These are phyloP conservation scores for Globisporangium iwayamae DNA, from an alignment of 352 stramenopile species.

Conservation along the genomic window DNA sequence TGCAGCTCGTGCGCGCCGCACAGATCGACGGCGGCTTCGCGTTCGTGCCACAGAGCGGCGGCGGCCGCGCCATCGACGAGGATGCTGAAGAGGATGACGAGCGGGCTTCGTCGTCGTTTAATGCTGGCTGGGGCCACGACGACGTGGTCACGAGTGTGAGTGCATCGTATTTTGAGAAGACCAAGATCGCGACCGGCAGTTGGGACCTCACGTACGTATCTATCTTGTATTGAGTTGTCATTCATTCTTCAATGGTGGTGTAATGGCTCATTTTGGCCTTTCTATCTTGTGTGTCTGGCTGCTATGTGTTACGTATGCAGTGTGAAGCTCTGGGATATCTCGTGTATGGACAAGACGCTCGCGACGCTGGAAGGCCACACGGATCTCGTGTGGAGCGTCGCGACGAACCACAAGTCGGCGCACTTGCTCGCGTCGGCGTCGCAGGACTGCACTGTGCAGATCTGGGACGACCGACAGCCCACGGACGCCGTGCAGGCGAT, in stretches of 20 bases:
- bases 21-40: conserved; percentile 30
- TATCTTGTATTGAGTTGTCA: background rate
- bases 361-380: conserved; percentile 61
- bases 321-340: conserved; percentile 78
- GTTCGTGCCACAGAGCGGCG: conserved; percentile 31
- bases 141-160: conserved; percentile 63
- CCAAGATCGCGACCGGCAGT: conserved; percentile 46
- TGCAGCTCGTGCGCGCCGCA: conserved; percentile 40
- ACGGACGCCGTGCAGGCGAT: conserved; percentile 36
- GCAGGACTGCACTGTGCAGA: conserved; percentile 63
- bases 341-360: conserved; percentile 37
- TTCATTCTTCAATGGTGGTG: background rate
- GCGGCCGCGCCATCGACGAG: background rate
- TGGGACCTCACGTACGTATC: conserved; percentile 66
- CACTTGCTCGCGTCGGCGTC: conserved; percentile 53
- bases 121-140: conserved; percentile 46
- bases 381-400: conserved; percentile 72
- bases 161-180: conserved; percentile 39
- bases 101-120: background rate
- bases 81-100: background rate
- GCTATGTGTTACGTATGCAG: conserved; percentile 16
- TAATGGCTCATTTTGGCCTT: background rate
- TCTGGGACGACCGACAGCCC: conserved; percentile 70
- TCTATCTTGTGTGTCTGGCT: background rate
- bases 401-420: conserved; percentile 37